phyloP scores from a whole-genome alignment of 169 alveolate species.

The Besnoitia besnoiti region DNA sequence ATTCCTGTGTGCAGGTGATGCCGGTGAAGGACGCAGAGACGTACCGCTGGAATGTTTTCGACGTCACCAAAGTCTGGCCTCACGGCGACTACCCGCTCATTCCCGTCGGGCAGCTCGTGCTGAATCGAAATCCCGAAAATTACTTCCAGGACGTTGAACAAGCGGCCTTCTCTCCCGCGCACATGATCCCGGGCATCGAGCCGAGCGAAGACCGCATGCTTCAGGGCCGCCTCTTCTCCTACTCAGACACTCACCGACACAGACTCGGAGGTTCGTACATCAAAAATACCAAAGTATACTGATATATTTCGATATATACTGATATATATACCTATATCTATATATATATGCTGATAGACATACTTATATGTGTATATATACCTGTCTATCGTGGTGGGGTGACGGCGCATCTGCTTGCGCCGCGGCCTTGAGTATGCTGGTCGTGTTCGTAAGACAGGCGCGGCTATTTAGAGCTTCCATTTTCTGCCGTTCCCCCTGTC shows the following conservation, averaged over 20 bases:
- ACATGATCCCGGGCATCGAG: conserved; percentile 87
- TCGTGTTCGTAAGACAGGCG: no score
- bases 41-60: conserved; percentile 81
- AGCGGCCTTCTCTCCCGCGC: conserved; percentile 85
- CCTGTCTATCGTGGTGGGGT: no score
- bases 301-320: no score
- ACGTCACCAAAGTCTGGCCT: conserved; percentile 89
- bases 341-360: no score
- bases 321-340: no score
- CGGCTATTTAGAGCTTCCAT: no score
- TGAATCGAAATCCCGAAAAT: conserved; percentile 85
- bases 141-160: conserved; percentile 84
- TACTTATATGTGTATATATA: no score
- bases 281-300: not conserved
- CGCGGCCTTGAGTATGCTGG: no score
- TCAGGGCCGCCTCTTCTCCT: conserved; percentile 86
- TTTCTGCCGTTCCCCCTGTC: no score
- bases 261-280: conserved; percentile 75
- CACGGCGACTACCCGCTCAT: conserved; percentile 83
- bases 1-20: conserved; percentile 76
- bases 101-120: conserved; percentile 80
- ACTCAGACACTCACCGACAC: conserved; percentile 86
- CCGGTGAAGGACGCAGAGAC: conserved; percentile 79
- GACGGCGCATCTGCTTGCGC: no score
- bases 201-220: conserved; percentile 85